A percentile compares a stretch with the other conserved stretches of the same genome.
Conservation (phyloP, 768 basidiomycete species). For the Macrolepiota fuliginosa region DNA sequence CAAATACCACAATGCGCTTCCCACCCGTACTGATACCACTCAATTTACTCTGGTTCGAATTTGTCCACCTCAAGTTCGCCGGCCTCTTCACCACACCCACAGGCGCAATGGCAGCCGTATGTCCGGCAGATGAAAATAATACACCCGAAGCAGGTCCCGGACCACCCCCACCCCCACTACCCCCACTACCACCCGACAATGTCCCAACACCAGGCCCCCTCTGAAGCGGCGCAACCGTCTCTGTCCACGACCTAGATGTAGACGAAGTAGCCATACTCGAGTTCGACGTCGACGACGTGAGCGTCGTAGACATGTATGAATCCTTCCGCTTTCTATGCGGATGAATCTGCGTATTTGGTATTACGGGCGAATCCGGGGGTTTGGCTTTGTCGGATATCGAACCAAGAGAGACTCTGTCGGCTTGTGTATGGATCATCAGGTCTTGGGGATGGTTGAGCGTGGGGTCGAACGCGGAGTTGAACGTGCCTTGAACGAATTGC, state of each 20-base stretch:
- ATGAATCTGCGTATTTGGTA: constrained; percentile 9
- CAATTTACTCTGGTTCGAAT: constrained; percentile 20
- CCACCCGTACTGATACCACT: constrained; percentile 17
- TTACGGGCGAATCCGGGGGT: constrained; percentile 18
- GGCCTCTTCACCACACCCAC: constrained; percentile 26
- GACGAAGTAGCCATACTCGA: constrained; percentile 31
- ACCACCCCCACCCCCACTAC: neutral
- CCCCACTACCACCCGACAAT: constrained; percentile 13
- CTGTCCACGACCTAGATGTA: constrained; percentile 59
- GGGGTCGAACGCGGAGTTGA: constrained; percentile 43
- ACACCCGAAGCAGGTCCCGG: constrained; percentile 12
- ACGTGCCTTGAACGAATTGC: constrained; percentile 59
- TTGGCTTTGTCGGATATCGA: neutral
- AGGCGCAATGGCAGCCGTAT: constrained; percentile 11
- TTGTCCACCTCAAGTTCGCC: constrained; percentile 40
- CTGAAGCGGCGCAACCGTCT: constrained; percentile 30
- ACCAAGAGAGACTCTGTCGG: neutral
- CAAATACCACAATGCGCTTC: constrained; percentile 33
- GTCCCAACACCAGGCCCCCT: constrained; percentile 19
- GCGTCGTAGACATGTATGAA: constrained; percentile 14
- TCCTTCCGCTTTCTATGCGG: constrained; percentile 25
- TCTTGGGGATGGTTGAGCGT: constrained; percentile 41
- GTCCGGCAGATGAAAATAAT: constrained; percentile 41
- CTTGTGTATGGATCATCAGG: neutral
- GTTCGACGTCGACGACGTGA: constrained; percentile 16